phyloP scores from a whole-genome alignment of 176 grass and related monocot species.

The Cymbopogon citratus region DNA sequence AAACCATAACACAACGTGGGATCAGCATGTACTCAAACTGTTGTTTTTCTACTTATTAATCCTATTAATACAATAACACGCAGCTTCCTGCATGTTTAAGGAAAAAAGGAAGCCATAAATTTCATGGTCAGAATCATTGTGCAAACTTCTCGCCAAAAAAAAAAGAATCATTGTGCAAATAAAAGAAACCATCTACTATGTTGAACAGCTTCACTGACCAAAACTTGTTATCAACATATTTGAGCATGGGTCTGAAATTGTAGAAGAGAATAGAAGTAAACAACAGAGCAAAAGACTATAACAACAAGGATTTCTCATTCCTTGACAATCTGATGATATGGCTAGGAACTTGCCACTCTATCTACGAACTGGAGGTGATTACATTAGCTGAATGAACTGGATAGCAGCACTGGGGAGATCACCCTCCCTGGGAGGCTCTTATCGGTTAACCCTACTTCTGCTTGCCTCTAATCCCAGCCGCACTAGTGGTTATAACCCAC shows the following conservation, averaged over 20 bases:
- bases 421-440: too few species aligned
- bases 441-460: too few species aligned
- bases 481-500: too few species aligned
- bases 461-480: too few species aligned
- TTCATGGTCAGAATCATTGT: constrained; percentile 6
- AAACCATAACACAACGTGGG: background rate
- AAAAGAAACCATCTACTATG: background rate
- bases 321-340: background rate
- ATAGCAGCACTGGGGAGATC: too few species aligned
- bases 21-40: background rate
- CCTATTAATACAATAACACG: background rate
- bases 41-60: background rate
- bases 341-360: too few species aligned
- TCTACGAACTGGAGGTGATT: too few species aligned
- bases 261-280: background rate
- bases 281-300: constrained; percentile 9
- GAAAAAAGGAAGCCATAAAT: background rate
- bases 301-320: background rate
- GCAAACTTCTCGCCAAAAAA: too few species aligned
- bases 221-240: constrained; percentile 4
- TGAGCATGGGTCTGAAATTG: background rate
- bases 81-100: background rate
- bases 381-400: too few species aligned
- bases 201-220: background rate
- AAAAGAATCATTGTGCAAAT: background rate